Percentiles rank a stretch among this genome's conserved stretches.
Conservation (phyloP, 2,329 filamentous ascomycete genomes). For the Fusarium papillatum region DNA sequence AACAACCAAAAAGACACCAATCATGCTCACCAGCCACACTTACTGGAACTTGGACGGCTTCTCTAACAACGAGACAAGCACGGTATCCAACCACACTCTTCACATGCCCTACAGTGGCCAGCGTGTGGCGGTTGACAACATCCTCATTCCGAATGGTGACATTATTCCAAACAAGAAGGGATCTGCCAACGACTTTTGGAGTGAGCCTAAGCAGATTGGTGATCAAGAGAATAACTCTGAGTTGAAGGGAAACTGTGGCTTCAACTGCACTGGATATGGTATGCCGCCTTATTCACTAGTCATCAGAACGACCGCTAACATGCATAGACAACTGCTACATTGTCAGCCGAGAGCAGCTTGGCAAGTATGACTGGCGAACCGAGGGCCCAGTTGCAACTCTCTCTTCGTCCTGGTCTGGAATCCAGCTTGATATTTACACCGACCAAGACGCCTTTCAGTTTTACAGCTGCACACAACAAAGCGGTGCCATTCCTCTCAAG, state of each 20-base stretch:
- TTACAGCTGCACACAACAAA: conserved; percentile 85
- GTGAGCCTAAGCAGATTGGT: conserved; percentile 83
- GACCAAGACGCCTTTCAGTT: conserved; percentile 93
- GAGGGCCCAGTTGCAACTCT: conserved; percentile 74
- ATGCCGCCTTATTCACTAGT: conserved; percentile 44
- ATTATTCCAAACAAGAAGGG: conserved; percentile 77
- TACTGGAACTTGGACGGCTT: conserved; percentile 92
- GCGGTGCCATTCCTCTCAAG: conserved; percentile 80
- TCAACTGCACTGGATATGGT: conserved; percentile 88
- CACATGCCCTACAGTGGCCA: conserved; percentile 80
- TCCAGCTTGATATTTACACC: conserved; percentile 83
- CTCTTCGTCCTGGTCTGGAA: conserved; percentile 82
- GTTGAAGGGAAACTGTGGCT: conserved; percentile 81
- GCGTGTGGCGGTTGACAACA: conserved; percentile 76
- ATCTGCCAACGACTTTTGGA: conserved; percentile 87
- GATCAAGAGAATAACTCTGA: conserved; percentile 73
- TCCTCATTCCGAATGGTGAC: conserved; percentile 81
- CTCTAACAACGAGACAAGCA: conserved; percentile 77
- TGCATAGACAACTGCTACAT: conserved; percentile 75
- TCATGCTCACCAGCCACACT: conserved; percentile 81
- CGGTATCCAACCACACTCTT: conserved; percentile 78
- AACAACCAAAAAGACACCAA: conserved; percentile 82
- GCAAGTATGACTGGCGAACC: conserved; percentile 74
- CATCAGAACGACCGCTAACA: not conserved
- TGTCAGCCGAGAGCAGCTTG: conserved; percentile 71